A percentile compares a stretch with the other conserved stretches of the same genome.
Evolutionary conservation across 129 eudicot genomes (phyloP).

Genomic region (Lactuca saligna): DNA sequence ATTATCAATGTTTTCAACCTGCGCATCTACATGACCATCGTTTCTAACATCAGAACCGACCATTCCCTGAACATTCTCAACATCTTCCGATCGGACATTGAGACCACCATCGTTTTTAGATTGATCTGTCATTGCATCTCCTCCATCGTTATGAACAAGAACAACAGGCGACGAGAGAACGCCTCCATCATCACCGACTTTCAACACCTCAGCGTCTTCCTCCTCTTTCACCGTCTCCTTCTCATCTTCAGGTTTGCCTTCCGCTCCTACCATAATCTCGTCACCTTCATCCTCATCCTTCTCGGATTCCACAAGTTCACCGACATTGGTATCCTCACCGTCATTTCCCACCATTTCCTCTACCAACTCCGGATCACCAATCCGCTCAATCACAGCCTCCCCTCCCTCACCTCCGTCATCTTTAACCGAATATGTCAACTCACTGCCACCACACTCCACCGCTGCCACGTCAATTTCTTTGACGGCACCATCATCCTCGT

Average conservation of each 20-base stretch:
- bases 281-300: conserved; percentile 16
- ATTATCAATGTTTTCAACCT: neutral
- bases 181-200: conserved; percentile 28
- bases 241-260: neutral
- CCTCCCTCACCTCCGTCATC: conserved; percentile 6
- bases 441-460: conserved; percentile 24
- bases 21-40: neutral
- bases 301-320: conserved; percentile 22
- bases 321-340: conserved; percentile 8
- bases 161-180: neutral
- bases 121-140: conserved; percentile 16
- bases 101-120: neutral
- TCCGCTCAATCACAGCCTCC: neutral
- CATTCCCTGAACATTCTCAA: conserved; percentile 9
- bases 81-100: conserved; percentile 9
- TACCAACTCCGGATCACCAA: conserved; percentile 4
- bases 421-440: conserved; percentile 9
- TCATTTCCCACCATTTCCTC: neutral
- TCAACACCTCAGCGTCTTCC: neutral
- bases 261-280: neutral
- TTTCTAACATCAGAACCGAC: neutral
- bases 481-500: conserved; percentile 3
- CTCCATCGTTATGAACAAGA: conserved; percentile 8
- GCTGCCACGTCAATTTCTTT: conserved; percentile 26
- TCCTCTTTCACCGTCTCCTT: conserved; percentile 15